A percentile compares a stretch with the other conserved stretches of the same genome.
Conservation (phyloP, 306 rosid genomes). For the Fragaria iinumae region DNA sequence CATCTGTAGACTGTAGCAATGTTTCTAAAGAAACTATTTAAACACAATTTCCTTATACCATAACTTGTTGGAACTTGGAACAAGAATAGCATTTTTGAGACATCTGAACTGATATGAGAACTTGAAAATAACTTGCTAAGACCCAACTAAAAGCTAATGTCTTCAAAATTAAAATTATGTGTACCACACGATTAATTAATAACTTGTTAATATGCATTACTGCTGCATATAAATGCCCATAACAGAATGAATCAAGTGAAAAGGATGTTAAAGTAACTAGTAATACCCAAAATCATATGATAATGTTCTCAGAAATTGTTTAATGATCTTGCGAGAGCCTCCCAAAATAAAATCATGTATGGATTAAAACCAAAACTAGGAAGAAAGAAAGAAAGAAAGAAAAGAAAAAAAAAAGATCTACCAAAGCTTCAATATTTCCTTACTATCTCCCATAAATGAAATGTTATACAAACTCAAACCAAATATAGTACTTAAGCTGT, state of each 20-base stretch:
- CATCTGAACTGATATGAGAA: background rate
- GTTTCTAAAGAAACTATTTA: too few species aligned
- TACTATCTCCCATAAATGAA: background rate
- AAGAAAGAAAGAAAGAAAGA: background rate
- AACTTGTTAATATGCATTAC: background rate
- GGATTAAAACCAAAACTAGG: background rate
- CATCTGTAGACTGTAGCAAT: background rate
- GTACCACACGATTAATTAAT: too few species aligned
- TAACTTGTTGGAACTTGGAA: background rate
- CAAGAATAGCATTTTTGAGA: background rate
- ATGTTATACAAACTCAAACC: background rate
- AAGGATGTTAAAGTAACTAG: background rate
- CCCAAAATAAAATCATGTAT: background rate
- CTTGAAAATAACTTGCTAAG: background rate
- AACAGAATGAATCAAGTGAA: background rate
- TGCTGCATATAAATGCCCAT: background rate
- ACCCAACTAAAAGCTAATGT: background rate
- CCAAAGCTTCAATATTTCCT: background rate
- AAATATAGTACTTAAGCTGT: background rate
- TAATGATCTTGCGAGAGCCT: background rate
- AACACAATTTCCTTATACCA: background rate
- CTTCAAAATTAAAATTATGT: background rate
- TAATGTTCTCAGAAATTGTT: background rate
- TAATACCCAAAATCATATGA: background rate
- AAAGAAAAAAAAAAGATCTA: background rate